These are phyloP conservation scores for Bonia amplexicaulis DNA, from an alignment of 176 grass and related monocot species.

Conservation along the genomic window DNA sequence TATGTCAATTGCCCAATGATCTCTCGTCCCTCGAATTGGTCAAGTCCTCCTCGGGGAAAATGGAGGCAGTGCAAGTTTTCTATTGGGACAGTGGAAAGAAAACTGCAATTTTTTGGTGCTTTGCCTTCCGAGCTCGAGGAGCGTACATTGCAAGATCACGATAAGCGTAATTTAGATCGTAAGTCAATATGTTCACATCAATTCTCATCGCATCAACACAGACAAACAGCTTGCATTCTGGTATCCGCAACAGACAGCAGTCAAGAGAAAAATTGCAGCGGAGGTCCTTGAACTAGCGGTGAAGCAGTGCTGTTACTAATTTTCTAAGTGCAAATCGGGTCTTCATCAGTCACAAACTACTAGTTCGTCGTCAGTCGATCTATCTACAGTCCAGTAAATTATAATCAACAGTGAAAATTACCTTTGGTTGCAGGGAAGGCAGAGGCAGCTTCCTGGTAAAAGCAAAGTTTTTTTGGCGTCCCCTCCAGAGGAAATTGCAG, in stretches of 20 bases:
- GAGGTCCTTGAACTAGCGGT: not conserved
- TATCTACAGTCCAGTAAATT: not conserved
- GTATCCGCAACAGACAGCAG: not conserved
- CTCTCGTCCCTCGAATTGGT: not conserved
- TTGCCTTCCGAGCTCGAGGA: slow-evolving; percentile 2
- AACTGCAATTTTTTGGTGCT: slow-evolving; percentile 5
- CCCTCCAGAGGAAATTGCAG: slow-evolving; percentile 14
- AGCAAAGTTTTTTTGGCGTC: not conserved
- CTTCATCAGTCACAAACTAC: not conserved
- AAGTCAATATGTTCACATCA: slow-evolving; percentile 30
- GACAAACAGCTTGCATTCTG: not conserved
- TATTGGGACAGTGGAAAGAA: not conserved
- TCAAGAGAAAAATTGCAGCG: not conserved
- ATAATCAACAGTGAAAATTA: not conserved
- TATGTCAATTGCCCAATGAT: not conserved
- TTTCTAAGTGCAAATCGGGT: not conserved
- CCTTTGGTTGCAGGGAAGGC: not conserved
- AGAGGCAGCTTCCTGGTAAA: not conserved
- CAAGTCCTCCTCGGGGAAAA: slow-evolving; percentile 12
- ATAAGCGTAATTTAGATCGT: not conserved
- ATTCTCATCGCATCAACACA: not conserved
- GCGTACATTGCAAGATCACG: slow-evolving; percentile 20
- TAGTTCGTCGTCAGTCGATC: not conserved
- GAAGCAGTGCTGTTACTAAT: not conserved
- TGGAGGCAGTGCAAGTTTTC: not conserved